Percentiles rank a stretch among this genome's conserved stretches.
Evolutionary conservation across 805 yeast genomes (phyloP).

Genomic region (Starmerella asiatica): DNA sequence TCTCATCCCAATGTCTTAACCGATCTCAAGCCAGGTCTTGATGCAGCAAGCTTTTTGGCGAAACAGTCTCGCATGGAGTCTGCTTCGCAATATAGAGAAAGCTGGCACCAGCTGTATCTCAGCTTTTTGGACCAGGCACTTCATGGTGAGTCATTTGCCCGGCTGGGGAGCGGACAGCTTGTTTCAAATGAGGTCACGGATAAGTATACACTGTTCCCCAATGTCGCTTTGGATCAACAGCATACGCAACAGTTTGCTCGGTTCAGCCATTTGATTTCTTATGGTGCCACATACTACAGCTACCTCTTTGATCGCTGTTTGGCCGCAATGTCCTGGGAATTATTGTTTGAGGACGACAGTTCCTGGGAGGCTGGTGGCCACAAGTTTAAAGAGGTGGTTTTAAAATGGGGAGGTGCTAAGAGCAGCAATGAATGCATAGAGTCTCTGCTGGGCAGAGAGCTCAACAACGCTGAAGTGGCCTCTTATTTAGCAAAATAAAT

Average conservation of each 20-base stretch:
- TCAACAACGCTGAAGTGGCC: constrained; percentile 17
- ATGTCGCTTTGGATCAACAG: constrained; percentile 24
- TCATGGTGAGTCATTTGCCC: constrained; percentile 34
- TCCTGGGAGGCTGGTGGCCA: constrained; percentile 62
- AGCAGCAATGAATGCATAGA: constrained; percentile 83
- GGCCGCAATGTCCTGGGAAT: constrained; percentile 72
- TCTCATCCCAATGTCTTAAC: constrained; percentile 64
- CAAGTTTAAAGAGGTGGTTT: constrained; percentile 50
- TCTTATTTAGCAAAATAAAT: constrained; percentile 2
- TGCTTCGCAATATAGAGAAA: constrained; percentile 49
- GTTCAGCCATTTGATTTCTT: constrained; percentile 84
- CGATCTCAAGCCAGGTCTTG: constrained; percentile 12
- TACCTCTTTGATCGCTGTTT: constrained; percentile 85
- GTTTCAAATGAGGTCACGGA: constrained; percentile 56
- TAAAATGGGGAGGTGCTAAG: constrained; percentile 87
- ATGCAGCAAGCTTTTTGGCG: constrained; percentile 6
- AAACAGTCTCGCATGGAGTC: constrained; percentile 11
- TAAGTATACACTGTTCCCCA: constrained; percentile 48
- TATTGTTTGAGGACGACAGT: constrained; percentile 58
- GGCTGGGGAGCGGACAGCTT: constrained; percentile 13
- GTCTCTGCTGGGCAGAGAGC: constrained; percentile 50
- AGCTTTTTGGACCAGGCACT: constrained; percentile 74
- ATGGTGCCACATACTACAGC: constrained; percentile 89
- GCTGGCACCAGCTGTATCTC: constrained; percentile 78
- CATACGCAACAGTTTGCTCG: constrained; percentile 83